Base-by-base conservation (phyloP, 169 alveolate species). In the Neospora caninum region DNA sequence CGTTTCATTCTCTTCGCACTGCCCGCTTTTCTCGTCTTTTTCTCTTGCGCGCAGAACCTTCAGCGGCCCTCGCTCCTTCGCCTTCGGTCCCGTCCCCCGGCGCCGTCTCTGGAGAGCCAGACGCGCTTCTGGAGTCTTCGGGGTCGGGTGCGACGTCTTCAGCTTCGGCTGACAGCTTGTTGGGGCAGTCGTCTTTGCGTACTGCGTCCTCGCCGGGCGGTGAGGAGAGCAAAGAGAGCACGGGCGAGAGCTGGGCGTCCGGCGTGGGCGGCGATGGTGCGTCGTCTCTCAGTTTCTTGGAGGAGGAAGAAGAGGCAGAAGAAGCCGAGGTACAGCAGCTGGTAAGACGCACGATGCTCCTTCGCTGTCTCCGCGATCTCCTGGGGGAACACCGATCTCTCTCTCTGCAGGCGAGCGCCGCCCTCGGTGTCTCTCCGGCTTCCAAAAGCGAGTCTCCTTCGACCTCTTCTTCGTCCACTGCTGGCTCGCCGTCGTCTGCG, bases 351-450 rank as follows among this genome's bases (percentile, higher is more conserved):
- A n/a, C 67, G 10, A 22, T 82, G 53, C 89, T 82, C 41, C 41
- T 82, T 41, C 53, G 89, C 38, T 39, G 36, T 31, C 67, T 82
- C 34, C 89, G 89, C 31, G 69, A 82, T 20, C 89, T 82, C 27
- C 89, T 82, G 16, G 18, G 41, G 41, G 41, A 82, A 29, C 64
- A 82, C 41, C 25, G 22, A 9, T 16, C 84, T 18, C 45, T 13
- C 39, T 18, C 73, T 7, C 73, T 27, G 73, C n/a, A 9, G 73
- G 4, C 73, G 73, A 6, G 25, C 34, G 73, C 34, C 31, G 31
- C n/a, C 31, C 73, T 64, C 73, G 20, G 34, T 16, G 31, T 27
- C 73, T 64, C 73, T 27, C n/a, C 73, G 73, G 31, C 34, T 9
- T 10, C 16, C n/a, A 16, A 29, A 22, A 29, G 7, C 34, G 31